Evolutionary conservation across 2,329 filamentous ascomycete genomes (phyloP), one percentile per base, ranked within the genome.

Genomic region (Rutstroemia sp.): DNA sequence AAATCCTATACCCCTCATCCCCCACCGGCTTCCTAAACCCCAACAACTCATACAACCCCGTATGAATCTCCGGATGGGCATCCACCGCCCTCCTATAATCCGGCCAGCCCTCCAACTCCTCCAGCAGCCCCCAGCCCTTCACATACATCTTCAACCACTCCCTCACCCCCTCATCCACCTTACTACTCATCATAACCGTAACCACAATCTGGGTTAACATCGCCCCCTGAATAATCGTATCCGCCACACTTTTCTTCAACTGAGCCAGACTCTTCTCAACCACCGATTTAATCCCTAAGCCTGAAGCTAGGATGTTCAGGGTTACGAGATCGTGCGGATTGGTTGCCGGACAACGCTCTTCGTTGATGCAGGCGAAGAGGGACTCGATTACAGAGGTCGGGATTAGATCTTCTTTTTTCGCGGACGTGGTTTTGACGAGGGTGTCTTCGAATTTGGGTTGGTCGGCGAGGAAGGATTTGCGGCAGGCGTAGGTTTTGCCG

Each of bases 301-400:
- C 61, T 1, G 52, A 55, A 4, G 62, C 57, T 0, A 68, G 59
- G 3, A 68, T 61, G 25, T 64, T 60, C 2, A 68, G 45, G 0
- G 60, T 64, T 0, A 67, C 64, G 42, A 66, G 61, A 54, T 68
- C 65, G 9, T 64, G 42, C 2, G 62, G 40, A 12, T 46, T 56
- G 3, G 48, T 50, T 9, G 61, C 58, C 0, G 25, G 1, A 12
- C 64, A 63, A 3, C 23, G 30, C 42, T 68, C 65, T 5, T 49
- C 46, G 19, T 68, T 68, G 58, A 68, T 66, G 57, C 56, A 68
- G 1, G 57, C 52, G 30, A 68, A 51, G 23, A 68, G 48, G 54
- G 63, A 54, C 2, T 61, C 51, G 14, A 68, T 51, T 5, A 68
- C 59, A 4, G 42, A 39, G 6, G 59, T 57, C 0, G 66, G 65